Percentiles rank a stretch among this genome's conserved stretches.
phyloP scores from a whole-genome alignment of 2,329 filamentous ascomycete genomes.

The Aspergillus novoparasiticus region DNA sequence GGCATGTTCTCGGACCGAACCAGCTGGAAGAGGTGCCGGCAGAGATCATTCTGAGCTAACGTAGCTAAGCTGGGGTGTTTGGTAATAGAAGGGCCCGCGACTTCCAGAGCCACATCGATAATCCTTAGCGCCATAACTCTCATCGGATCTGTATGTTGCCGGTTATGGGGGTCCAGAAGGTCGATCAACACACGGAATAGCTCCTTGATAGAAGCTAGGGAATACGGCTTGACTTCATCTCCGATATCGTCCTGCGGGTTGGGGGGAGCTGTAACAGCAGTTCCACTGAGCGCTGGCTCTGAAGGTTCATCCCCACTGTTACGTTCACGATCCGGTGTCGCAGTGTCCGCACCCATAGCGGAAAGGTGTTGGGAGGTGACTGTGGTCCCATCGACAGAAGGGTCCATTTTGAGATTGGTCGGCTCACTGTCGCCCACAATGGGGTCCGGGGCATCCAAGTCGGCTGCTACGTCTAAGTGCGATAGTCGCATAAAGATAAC shows the following conservation, averaged over 20 bases:
- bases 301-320: conserved; percentile 37
- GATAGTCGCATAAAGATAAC: conserved; percentile 95
- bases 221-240: conserved; percentile 78
- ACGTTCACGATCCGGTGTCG: conserved; percentile 34
- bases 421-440: conserved; percentile 63
- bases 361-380: conserved; percentile 55
- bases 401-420: conserved; percentile 81
- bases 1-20: conserved; percentile 96
- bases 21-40: conserved; percentile 92
- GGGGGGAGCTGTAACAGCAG: conserved; percentile 35
- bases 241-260: conserved; percentile 49
- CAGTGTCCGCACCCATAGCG: conserved; percentile 42
- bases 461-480: conserved; percentile 76
- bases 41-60: conserved; percentile 89
- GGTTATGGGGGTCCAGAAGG: conserved; percentile 89
- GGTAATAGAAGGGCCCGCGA: conserved; percentile 92
- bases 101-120: conserved; percentile 94
- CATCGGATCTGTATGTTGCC: conserved; percentile 90
- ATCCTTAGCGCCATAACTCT: conserved; percentile 96
- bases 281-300: conserved; percentile 36
- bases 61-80: conserved; percentile 85
- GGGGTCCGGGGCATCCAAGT: conserved; percentile 66
- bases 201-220: conserved; percentile 89
- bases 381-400: conserved; percentile 68
- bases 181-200: conserved; percentile 92